phyloP scores from a whole-genome alignment of 306 rosid genomes.

The Sicyos baderoa region DNA sequence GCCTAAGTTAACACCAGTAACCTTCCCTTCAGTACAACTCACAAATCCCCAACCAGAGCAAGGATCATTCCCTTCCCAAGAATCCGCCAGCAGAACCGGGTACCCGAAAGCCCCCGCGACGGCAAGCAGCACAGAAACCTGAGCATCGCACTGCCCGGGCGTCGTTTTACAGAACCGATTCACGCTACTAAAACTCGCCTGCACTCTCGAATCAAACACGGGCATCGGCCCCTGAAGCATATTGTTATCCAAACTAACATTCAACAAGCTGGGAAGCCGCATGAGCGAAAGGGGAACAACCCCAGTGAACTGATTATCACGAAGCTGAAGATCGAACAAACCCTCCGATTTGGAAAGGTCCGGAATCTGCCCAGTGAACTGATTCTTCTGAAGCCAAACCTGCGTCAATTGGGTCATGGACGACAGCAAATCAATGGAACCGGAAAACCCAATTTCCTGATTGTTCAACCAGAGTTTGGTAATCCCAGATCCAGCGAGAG shows the following conservation, averaged over 20 bases:
- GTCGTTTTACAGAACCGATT: constrained; percentile 40
- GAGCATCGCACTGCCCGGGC: constrained; percentile 43
- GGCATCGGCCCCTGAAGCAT: constrained; percentile 58
- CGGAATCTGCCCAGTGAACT: constrained; percentile 56
- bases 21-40: constrained; percentile 33
- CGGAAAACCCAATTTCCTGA: constrained; percentile 51
- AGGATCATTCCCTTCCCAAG: constrained; percentile 45
- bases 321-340: constrained; percentile 58
- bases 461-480: constrained; percentile 64
- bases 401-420: constrained; percentile 50
- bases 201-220: constrained; percentile 30
- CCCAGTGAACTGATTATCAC: constrained; percentile 62
- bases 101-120: constrained; percentile 44
- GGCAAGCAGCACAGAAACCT: constrained; percentile 39
- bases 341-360: constrained; percentile 39
- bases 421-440: constrained; percentile 38
- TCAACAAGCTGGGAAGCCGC: constrained; percentile 29
- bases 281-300: constrained; percentile 44
- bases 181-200: constrained; percentile 26
- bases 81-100: constrained; percentile 31
- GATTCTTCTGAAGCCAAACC: constrained; percentile 71
- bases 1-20: constrained; percentile 33
- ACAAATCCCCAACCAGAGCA: constrained; percentile 37
- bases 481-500: constrained; percentile 44
- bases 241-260: constrained; percentile 52